These are phyloP conservation scores for Trichoderma gamsii DNA, from an alignment of 495 filamentous ascomycete genomes.

Conservation along the genomic window DNA sequence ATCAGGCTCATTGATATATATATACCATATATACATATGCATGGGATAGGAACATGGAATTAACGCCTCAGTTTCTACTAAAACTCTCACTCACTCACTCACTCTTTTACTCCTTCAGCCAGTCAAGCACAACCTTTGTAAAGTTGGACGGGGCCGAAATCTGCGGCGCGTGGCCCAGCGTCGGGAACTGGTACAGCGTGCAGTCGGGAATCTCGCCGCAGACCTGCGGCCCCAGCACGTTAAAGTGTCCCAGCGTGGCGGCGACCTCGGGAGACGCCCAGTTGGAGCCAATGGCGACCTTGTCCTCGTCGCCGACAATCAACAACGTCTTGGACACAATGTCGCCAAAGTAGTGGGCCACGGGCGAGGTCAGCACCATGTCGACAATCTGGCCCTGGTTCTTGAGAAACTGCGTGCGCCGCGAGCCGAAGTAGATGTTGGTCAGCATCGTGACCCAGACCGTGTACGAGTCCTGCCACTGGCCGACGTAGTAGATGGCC, in stretches of 20 bases:
- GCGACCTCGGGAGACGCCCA: slow-evolving; percentile 40
- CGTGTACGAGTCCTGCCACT: slow-evolving; percentile 35
- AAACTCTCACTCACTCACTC: background rate
- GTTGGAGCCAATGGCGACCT: slow-evolving; percentile 40
- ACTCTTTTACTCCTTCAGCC: slow-evolving; percentile 22
- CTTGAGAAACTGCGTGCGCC: slow-evolving; percentile 28
- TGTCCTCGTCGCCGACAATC: slow-evolving; percentile 37
- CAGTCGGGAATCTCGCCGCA: slow-evolving; percentile 34
- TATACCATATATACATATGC: background rate
- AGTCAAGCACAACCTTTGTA: slow-evolving; percentile 30
- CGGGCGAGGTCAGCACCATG: slow-evolving; percentile 39
- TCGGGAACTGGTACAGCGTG: slow-evolving; percentile 35
- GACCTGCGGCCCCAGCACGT: slow-evolving; percentile 35
- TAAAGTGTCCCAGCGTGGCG: slow-evolving; percentile 34
- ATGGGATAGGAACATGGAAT: too few species aligned
- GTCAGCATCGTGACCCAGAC: slow-evolving; percentile 43
- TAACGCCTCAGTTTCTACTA: background rate
- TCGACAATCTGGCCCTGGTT: slow-evolving; percentile 36
- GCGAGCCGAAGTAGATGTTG: slow-evolving; percentile 35
- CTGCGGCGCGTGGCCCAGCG: slow-evolving; percentile 41
- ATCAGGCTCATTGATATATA: background rate
- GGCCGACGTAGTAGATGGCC: slow-evolving; percentile 36
- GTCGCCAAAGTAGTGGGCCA: slow-evolving; percentile 37
- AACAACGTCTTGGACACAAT: slow-evolving; percentile 33
- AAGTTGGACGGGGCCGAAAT: slow-evolving; percentile 36